phyloP scores from a whole-genome alignment of 495 filamentous ascomycete species.

The Neohortaea acidophila region DNA sequence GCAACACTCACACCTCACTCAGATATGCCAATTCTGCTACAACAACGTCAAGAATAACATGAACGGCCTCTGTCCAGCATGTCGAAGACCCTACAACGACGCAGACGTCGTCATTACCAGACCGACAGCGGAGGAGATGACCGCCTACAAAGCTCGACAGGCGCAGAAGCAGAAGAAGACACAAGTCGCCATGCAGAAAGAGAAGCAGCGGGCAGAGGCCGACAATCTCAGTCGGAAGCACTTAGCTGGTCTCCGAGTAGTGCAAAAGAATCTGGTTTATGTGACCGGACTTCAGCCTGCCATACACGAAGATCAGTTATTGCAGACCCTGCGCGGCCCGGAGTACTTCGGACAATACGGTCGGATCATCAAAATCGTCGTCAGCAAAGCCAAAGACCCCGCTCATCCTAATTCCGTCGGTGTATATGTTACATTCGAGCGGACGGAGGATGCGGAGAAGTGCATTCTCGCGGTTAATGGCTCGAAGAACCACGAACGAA shows the following conservation, averaged over 20 bases:
- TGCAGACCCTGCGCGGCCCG: conserved; percentile 68
- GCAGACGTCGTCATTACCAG: conserved; percentile 92
- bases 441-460: conserved; percentile 66
- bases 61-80: conserved; percentile 92
- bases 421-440: conserved; percentile 91
- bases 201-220: conserved; percentile 87
- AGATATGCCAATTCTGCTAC: conserved; percentile 99
- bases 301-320: conserved; percentile 76
- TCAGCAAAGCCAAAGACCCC: conserved; percentile 78
- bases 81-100: conserved; percentile 85
- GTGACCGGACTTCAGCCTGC: conserved; percentile 86
- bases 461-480: conserved; percentile 90
- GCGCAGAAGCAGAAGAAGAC: conserved; percentile 83
- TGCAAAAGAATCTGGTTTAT: conserved; percentile 97
- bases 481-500: conserved; percentile 74
- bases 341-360: conserved; percentile 98
- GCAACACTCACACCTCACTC: neutral
- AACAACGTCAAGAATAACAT: conserved; percentile 95
- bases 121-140: conserved; percentile 83
- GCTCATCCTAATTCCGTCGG: conserved; percentile 66
- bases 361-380: conserved; percentile 95
- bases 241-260: conserved; percentile 80
- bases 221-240: conserved; percentile 91
- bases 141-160: conserved; percentile 54
- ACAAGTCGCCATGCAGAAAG: conserved; percentile 80